Conservation (phyloP, 257 asterid genomes). For the Misopates orontium region DNA sequence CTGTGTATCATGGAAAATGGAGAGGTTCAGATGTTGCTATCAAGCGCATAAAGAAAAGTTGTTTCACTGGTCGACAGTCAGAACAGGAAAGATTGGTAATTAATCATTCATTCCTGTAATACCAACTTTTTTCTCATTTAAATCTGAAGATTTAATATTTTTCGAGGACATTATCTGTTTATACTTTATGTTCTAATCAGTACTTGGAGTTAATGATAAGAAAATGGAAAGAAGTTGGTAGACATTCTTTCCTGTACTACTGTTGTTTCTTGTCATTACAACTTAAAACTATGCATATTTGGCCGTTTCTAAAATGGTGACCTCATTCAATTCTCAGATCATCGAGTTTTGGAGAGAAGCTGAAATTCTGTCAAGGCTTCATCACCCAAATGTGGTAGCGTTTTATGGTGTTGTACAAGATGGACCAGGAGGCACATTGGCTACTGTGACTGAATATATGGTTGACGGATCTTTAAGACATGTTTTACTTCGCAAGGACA, state of each 20-base stretch:
- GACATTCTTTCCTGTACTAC: slow-evolving; percentile 16
- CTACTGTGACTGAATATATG: slow-evolving; percentile 73
- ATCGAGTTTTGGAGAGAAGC: slow-evolving; percentile 78
- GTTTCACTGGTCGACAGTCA: slow-evolving; percentile 77
- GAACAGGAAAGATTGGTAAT: slow-evolving; percentile 85
- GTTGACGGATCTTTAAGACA: slow-evolving; percentile 71
- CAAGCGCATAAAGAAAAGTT: slow-evolving; percentile 78
- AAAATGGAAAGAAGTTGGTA: slow-evolving; percentile 17
- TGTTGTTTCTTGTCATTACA: slow-evolving; percentile 9
- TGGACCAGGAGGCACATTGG: slow-evolving; percentile 74
- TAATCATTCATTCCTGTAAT: slow-evolving; percentile 15
- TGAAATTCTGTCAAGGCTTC: slow-evolving; percentile 73
- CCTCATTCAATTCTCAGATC: slow-evolving; percentile 40
- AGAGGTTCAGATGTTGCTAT: slow-evolving; percentile 87
- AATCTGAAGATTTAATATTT: slow-evolving; percentile 7
- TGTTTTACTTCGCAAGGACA: slow-evolving; percentile 68
- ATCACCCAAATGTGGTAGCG: slow-evolving; percentile 80
- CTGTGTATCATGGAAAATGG: slow-evolving; percentile 69
- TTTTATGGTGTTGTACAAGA: slow-evolving; percentile 77
- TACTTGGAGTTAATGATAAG: slow-evolving; percentile 21
- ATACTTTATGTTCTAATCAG: slow-evolving; percentile 6
- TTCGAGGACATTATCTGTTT: not conserved
- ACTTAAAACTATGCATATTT: slow-evolving; percentile 14
- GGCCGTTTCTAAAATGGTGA: slow-evolving; percentile 19
- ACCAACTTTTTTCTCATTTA: not conserved